Evolutionary conservation across 140 eudicot species (phyloP).

Genomic region (Stevia rebaudiana): DNA sequence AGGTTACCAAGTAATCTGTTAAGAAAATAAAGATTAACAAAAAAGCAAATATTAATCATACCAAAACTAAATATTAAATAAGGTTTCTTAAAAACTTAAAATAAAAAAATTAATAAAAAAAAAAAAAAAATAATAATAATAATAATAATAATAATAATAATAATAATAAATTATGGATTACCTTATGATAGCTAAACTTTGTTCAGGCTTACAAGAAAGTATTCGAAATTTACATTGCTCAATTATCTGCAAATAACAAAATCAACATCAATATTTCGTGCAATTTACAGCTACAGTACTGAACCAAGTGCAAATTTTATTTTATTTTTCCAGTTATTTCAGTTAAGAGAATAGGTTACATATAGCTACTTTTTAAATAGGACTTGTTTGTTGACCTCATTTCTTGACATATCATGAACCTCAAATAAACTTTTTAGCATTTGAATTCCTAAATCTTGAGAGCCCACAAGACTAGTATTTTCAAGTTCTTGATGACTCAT

Average conservation of each 20-base stretch:
- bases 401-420: constrained; percentile 82
- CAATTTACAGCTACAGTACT: neutral
- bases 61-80: neutral
- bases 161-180: too few relatives aligned
- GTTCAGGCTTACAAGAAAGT: constrained; percentile 71
- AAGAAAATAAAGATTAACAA: neutral
- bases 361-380: neutral
- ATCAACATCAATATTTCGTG: constrained; percentile 21
- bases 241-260: constrained; percentile 46
- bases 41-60: too few relatives aligned
- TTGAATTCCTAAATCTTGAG: constrained; percentile 66
- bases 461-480: constrained; percentile 57
- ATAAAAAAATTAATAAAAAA: too few relatives aligned
- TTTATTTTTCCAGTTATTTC: neutral
- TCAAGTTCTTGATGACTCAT: constrained; percentile 35
- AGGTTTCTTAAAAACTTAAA: neutral
- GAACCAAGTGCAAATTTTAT: neutral
- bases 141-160: too few relatives aligned
- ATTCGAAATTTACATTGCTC: constrained; percentile 75
- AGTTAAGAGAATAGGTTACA: neutral
- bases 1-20: constrained; percentile 52
- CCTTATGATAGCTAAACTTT: constrained; percentile 53
- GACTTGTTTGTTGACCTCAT: constrained; percentile 42
- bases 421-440: constrained; percentile 67
- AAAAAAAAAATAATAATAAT: too few relatives aligned